Percentiles rank a stretch among this genome's conserved stretches.
These are phyloP conservation scores for maize (Zea mays) DNA, from an alignment of 176 grass and related monocot genomes.

Conservation along the genomic window Zm-B73-REFERENCE-NAM-5.0 NC_050096.1:281904001-281904500, in stretches of 20 bases:
- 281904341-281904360: background rate
- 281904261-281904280: slow-evolving; percentile 18
- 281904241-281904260: background rate
- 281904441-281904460: slow-evolving; percentile 47
- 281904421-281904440: slow-evolving; percentile 25
- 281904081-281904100: background rate
- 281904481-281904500: slow-evolving; percentile 28
- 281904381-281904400: slow-evolving; percentile 34
- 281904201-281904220: slow-evolving; percentile 7
- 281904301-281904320: background rate
- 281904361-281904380: background rate
- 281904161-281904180: slow-evolving; percentile 3
- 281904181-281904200: slow-evolving; percentile 13
- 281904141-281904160: slow-evolving; percentile 4
- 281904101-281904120: slow-evolving; percentile 8
- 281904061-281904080: slow-evolving; percentile 8
- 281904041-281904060: slow-evolving; percentile 22
- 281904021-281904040: slow-evolving; percentile 11
- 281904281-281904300: background rate
- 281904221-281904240: background rate
- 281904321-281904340: slow-evolving; percentile 21
- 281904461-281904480: slow-evolving; percentile 34
- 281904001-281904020: background rate
- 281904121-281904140: background rate
- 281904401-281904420: slow-evolving; percentile 4